Evolutionary conservation across 352 stramenopile species (phyloP).

Genomic region (Phytopythium sindhum): DNA sequence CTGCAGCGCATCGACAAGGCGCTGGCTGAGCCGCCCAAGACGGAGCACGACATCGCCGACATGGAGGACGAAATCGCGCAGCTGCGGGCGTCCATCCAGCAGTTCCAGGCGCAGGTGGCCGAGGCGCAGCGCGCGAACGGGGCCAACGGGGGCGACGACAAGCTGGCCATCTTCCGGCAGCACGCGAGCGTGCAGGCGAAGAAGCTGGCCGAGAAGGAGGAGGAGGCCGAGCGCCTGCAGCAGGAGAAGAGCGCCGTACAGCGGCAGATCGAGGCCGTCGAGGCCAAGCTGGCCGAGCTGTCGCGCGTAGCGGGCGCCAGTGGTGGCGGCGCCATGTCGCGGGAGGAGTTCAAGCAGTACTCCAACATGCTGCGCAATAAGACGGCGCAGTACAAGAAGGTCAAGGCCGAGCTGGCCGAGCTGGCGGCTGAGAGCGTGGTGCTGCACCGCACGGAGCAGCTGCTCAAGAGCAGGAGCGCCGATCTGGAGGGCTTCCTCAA

Average conservation of each 20-base stretch:
- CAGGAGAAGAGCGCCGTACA: conserved; percentile 53
- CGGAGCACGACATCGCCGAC: conserved; percentile 83
- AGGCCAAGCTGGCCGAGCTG: conserved; percentile 59
- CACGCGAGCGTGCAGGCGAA: conserved; percentile 84
- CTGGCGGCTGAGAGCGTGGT: conserved; percentile 89
- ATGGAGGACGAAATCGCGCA: conserved; percentile 82
- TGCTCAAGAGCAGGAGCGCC: conserved; percentile 82
- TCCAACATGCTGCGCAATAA: conserved; percentile 88
- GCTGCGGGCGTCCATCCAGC: conserved; percentile 54
- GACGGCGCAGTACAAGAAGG: conserved; percentile 89
- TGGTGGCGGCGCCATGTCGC: conserved; percentile 85
- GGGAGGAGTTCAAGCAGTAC: conserved; percentile 90
- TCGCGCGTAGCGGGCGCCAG: conserved; percentile 21
- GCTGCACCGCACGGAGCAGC: conserved; percentile 89
- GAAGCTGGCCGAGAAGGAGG: conserved; percentile 88
- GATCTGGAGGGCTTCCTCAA: conserved; percentile 85
- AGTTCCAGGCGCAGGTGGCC: conserved; percentile 68
- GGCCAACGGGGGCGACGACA: conserved; percentile 71
- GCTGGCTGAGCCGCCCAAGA: conserved; percentile 75
- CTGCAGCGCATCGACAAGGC: conserved; percentile 71
- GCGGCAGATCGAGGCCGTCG: conserved; percentile 71
- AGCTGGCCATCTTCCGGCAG: conserved; percentile 90
- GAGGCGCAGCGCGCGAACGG: conserved; percentile 52
- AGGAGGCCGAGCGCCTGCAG: conserved; percentile 75
- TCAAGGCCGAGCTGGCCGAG: conserved; percentile 84